A percentile compares a stretch with the other conserved stretches of the same genome.
Conservation (phyloP, 139 green algal species). For the Haematococcus sp. region DNA sequence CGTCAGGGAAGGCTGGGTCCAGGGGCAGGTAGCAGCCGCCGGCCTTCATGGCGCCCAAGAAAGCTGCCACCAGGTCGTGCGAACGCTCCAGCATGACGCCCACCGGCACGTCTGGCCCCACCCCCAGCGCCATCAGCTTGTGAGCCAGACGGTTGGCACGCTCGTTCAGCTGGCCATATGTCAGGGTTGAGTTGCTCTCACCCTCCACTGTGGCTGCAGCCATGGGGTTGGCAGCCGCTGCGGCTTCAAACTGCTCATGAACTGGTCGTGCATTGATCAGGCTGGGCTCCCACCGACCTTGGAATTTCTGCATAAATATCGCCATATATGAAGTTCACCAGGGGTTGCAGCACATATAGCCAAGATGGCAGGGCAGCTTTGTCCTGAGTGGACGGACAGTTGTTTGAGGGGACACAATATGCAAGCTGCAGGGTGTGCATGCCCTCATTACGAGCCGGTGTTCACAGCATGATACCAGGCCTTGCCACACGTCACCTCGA, state of each 20-base stretch:
- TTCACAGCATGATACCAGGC: too few species aligned
- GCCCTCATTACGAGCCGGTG: too few species aligned
- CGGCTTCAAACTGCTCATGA: not conserved
- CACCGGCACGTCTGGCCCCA: not conserved
- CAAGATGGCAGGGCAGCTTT: too few species aligned
- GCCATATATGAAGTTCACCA: not conserved
- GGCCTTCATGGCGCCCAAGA: not conserved
- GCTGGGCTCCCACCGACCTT: not conserved
- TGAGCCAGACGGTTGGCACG: conserved; percentile 7
- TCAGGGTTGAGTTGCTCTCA: not conserved
- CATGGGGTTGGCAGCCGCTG: not conserved
- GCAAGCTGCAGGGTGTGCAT: too few species aligned
- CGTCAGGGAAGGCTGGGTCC: not conserved
- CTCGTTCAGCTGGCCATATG: not conserved
- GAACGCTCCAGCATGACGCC: not conserved
- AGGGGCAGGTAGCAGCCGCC: not conserved
- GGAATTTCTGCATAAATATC: not conserved
- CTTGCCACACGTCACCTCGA: too few species aligned
- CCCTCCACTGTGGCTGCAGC: not conserved
- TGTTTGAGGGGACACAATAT: too few species aligned
- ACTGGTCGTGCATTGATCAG: not conserved
- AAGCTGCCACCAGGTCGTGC: not conserved
- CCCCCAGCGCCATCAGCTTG: not conserved
- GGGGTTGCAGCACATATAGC: too few species aligned
- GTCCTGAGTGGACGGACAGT: too few species aligned